Percentiles rank a stretch among this genome's conserved stretches.
These are phyloP conservation scores for Phytopythium chamaehyphon DNA, from an alignment of 352 stramenopile genomes.

Conservation along the genomic window DNA sequence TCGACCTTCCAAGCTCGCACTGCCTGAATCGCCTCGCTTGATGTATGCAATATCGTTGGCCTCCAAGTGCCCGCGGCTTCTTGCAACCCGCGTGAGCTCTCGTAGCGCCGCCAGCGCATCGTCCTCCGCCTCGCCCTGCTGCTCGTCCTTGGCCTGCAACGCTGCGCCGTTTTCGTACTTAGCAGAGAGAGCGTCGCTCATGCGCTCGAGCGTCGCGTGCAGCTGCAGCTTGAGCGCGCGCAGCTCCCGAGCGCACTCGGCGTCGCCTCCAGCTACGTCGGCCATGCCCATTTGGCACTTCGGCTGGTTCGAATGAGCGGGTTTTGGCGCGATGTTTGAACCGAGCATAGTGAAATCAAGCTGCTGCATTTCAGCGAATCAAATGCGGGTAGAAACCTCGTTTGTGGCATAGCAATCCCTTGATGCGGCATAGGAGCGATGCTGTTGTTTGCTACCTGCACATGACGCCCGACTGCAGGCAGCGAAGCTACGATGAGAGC, in stretches of 20 bases:
- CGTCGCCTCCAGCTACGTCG: neutral
- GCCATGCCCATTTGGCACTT: neutral
- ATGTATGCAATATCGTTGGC: conserved; percentile 14
- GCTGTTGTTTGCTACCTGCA: too few relatives aligned
- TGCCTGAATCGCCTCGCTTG: neutral
- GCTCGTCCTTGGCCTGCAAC: neutral
- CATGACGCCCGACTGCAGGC: too few relatives aligned
- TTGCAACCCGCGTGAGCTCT: conserved; percentile 34
- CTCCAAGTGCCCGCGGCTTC: conserved; percentile 28
- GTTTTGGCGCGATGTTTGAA: too few relatives aligned
- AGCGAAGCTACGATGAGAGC: too few relatives aligned
- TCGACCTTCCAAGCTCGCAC: conserved; percentile 4
- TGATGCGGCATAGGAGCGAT: too few relatives aligned
- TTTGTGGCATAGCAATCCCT: too few relatives aligned
- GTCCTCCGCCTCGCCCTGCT: too few relatives aligned
- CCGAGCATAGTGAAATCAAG: too few relatives aligned
- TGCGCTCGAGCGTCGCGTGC: conserved; percentile 36
- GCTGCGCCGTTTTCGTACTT: neutral
- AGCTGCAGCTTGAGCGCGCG: conserved; percentile 60
- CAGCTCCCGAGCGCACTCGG: conserved; percentile 39
- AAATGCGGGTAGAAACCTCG: too few relatives aligned
- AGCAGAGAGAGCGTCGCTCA: conserved; percentile 13
- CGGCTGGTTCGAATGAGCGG: too few relatives aligned
- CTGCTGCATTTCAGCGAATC: too few relatives aligned
- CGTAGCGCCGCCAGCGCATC: conserved; percentile 24